Base-by-base conservation (phyloP, 495 filamentous ascomycete species). In the Parathielavia hyrcaniae region DNA sequence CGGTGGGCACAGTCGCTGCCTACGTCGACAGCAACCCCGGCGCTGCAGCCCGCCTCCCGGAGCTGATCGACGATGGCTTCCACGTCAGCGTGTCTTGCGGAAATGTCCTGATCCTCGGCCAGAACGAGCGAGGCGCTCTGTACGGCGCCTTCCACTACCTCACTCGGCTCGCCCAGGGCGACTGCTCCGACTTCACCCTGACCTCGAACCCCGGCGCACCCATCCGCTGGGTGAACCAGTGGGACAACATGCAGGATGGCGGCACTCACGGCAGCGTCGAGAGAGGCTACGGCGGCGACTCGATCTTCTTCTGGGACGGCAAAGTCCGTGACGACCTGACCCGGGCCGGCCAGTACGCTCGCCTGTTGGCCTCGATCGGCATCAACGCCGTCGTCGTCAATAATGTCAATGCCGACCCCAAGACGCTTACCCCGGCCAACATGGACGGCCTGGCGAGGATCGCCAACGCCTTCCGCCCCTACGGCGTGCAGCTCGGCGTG, bases 101-200 rank as follows among this genome's bases (percentile, higher is more conserved):
- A 1, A 70, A 62, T 0, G 77, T 86, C 36, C 70, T 76, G 34
- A 87, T 89, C 44, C 63, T 87, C 10, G 85, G 86, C 20, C 77
- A 85, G 61, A 87, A 85, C 63, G 81, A 85, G 60, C 80, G 84
- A 11, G 85, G 85, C 16, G 81, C 84, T 0, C 69, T 89, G 4
- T 89, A 88, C 59, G 86, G 85, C 19, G 75, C 85, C 1, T 88
- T 85, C 64, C 79, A 87, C 59, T 88, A 86, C 57, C 74, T 89
- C 22, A 83, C 82, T 20, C 74, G 76, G 62, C 68, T 89, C 30
- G 80, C 79, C 4, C 83, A 86, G 65, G 82, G 79, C 12, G 82
- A 85, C 57, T 77, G 83, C 59, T 77, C 79, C 4, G 65, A 77
- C 17, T 77, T 81, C 32, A 68, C 77, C 36, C 75, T 79, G 14